These are phyloP conservation scores for Gremmenia infestans DNA, from an alignment of 2,329 filamentous ascomycete species.

Conservation along the genomic window DNA sequence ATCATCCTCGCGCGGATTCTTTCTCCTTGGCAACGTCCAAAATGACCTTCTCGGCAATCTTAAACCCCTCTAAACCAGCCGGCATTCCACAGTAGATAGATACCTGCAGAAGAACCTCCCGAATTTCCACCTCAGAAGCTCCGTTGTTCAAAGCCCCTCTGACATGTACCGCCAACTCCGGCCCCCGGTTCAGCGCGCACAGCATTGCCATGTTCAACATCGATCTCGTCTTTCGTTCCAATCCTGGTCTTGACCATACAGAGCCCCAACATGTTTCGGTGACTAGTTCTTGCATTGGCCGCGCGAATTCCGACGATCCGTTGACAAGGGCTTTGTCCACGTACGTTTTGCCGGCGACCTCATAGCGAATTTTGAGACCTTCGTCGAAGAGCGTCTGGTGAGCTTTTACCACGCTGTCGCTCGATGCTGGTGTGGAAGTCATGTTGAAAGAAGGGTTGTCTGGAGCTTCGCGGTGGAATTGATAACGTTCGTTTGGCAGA, in stretches of 20 bases:
- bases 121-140: constrained; percentile 54
- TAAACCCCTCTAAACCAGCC: constrained; percentile 36
- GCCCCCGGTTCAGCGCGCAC: constrained; percentile 53
- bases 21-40: neutral
- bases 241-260: constrained; percentile 58
- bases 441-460: no score
- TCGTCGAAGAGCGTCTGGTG: constrained; percentile 47
- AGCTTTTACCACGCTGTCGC: no score
- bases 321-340: constrained; percentile 53
- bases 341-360: constrained; percentile 57
- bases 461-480: no score
- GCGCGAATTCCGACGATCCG: constrained; percentile 53
- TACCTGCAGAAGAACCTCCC: constrained; percentile 50
- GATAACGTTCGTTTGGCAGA: no score
- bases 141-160: constrained; percentile 59
- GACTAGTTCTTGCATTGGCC: constrained; percentile 56
- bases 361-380: constrained; percentile 54
- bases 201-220: constrained; percentile 63
- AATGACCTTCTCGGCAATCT: constrained; percentile 3
- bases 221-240: constrained; percentile 55
- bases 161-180: constrained; percentile 56
- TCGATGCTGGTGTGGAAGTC: no score
- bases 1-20: neutral
- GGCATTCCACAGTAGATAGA: constrained; percentile 42
- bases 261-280: constrained; percentile 62